Percentiles rank a stretch among this genome's conserved stretches.
Conservation (phyloP, 441 rosid species). For the Francoa sonchifolia region DNA sequence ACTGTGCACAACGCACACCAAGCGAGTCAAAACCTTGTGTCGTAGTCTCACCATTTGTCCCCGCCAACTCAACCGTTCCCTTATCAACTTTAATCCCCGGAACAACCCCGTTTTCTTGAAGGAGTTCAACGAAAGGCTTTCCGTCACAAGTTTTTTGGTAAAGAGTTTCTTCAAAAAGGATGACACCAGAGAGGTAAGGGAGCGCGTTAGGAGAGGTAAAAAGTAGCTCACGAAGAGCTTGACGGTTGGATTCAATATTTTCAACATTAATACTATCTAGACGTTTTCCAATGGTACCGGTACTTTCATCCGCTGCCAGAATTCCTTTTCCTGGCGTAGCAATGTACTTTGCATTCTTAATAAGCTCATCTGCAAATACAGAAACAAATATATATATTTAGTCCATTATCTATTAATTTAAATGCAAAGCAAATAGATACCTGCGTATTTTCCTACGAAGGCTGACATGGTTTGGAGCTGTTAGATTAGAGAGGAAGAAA, state of each 20-base stretch:
- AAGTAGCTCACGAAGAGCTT: constrained; percentile 86
- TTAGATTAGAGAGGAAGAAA: constrained; percentile 1
- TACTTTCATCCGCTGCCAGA: constrained; percentile 92
- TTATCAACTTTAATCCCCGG: constrained; percentile 93
- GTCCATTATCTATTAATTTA: background rate
- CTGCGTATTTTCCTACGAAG: constrained; percentile 11
- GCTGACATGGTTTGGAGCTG: constrained; percentile 4
- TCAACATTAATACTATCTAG: constrained; percentile 76
- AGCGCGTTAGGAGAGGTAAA: constrained; percentile 64
- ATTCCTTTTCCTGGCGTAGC: constrained; percentile 93
- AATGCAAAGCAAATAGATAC: background rate
- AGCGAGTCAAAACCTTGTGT: constrained; percentile 86
- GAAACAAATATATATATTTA: background rate
- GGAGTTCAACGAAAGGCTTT: constrained; percentile 71
- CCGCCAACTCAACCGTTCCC: constrained; percentile 76
- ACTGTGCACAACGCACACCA: constrained; percentile 68
- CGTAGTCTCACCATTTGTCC: constrained; percentile 82
- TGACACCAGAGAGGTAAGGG: constrained; percentile 70
- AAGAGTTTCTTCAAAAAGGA: constrained; percentile 89
- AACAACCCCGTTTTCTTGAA: constrained; percentile 51
- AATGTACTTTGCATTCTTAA: constrained; percentile 78
- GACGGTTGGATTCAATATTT: constrained; percentile 84
- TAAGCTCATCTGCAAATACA: constrained; percentile 70
- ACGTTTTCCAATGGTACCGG: constrained; percentile 94
- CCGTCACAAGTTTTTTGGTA: constrained; percentile 70